These are phyloP conservation scores for Boletellus emodensis DNA, from an alignment of 768 basidiomycete species.

Conservation along the genomic window DNA sequence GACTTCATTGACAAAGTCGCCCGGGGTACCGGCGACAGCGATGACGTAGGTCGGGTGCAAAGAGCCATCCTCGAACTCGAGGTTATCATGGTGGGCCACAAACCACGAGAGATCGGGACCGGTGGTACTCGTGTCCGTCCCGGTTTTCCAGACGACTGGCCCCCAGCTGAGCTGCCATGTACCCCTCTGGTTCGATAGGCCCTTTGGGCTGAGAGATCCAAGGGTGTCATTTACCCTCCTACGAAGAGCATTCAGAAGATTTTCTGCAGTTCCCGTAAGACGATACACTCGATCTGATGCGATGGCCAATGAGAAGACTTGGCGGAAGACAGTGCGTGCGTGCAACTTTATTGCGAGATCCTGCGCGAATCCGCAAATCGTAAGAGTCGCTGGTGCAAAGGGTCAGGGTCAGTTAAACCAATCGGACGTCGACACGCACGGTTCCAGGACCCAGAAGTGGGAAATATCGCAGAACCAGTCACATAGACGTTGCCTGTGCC, in stretches of 20 bases:
- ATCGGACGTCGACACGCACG: slow-evolving; percentile 1
- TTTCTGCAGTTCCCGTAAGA: background rate
- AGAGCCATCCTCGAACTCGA: slow-evolving; percentile 6
- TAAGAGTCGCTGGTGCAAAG: slow-evolving; percentile 5
- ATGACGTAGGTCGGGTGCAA: slow-evolving; percentile 8
- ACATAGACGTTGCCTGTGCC: slow-evolving; percentile 19
- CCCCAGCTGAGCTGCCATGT: slow-evolving; percentile 8
- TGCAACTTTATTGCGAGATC: slow-evolving; percentile 14
- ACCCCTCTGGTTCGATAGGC: background rate
- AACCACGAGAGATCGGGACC: slow-evolving; percentile 8
- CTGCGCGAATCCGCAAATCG: slow-evolving; percentile 11
- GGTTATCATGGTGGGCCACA: slow-evolving; percentile 1
- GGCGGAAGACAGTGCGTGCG: slow-evolving; percentile 1
- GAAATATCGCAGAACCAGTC: slow-evolving; percentile 17
- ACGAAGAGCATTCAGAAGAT: background rate
- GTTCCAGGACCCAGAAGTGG: slow-evolving; percentile 16
- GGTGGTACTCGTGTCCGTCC: background rate
- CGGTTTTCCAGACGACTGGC: slow-evolving; percentile 5
- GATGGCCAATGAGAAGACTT: slow-evolving; percentile 8
- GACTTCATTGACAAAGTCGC: background rate
- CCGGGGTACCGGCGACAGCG: slow-evolving; percentile 1
- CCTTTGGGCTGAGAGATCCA: background rate
- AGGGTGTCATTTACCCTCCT: background rate
- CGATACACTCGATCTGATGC: background rate
- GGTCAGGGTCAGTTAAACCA: background rate